Evolutionary conservation across 371 early-diverging fungal genomes (phyloP).

Genomic region (Fennellomyces sp.): DNA sequence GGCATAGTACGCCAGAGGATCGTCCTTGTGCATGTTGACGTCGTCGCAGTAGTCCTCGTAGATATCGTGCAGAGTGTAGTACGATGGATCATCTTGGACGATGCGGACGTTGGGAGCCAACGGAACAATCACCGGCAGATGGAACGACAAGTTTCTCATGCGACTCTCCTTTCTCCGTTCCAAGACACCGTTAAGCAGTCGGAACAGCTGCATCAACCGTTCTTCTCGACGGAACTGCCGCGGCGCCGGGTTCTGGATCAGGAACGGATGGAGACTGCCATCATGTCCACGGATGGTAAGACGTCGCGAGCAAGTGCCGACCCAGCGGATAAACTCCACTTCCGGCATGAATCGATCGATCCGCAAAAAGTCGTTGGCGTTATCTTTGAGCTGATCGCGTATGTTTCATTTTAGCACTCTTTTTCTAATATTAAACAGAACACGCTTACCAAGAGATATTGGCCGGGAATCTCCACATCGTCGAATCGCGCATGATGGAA

Average conservation of each 20-base stretch:
- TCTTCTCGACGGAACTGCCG: conserved; percentile 92
- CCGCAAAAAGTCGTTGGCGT: conserved; percentile 88
- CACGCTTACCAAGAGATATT: conserved; percentile 79
- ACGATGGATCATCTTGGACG: conserved; percentile 89
- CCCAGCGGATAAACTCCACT: conserved; percentile 81
- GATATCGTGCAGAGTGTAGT: conserved; percentile 83
- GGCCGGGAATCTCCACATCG: conserved; percentile 98
- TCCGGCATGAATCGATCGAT: conserved; percentile 95
- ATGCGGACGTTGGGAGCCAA: conserved; percentile 93
- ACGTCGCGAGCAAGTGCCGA: conserved; percentile 74
- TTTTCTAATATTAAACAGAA: background rate
- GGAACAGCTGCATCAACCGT: conserved; percentile 89
- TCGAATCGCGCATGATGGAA: conserved; percentile 98
- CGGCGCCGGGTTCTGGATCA: conserved; percentile 90
- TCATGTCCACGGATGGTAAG: conserved; percentile 91
- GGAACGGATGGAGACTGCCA: conserved; percentile 87
- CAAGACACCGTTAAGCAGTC: conserved; percentile 85
- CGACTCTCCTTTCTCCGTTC: conserved; percentile 80
- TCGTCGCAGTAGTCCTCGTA: conserved; percentile 83
- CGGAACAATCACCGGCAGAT: conserved; percentile 89
- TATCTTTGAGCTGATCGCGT: conserved; percentile 64
- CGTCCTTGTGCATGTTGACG: conserved; percentile 76
- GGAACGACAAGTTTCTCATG: conserved; percentile 84
- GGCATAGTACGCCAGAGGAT: conserved; percentile 76
- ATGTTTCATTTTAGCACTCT: background rate